Percentiles rank a stretch among this genome's conserved stretches.
phyloP scores from a whole-genome alignment of 2,329 filamentous ascomycete genomes.

The Coniochaeta sp. region DNA sequence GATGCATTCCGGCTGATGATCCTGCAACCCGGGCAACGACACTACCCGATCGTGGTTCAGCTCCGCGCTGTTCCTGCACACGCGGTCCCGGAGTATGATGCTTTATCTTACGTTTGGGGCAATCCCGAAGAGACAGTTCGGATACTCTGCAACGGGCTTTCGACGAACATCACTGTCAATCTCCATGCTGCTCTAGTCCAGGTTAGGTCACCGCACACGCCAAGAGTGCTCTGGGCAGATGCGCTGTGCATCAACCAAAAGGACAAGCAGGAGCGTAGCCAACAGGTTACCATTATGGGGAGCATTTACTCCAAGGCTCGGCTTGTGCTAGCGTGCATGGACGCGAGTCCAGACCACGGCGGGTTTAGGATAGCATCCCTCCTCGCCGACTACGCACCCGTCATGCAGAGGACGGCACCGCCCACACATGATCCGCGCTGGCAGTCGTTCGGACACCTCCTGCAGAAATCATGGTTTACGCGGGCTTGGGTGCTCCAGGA shows the following conservation, averaged over 20 bases:
- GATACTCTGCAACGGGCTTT: not conserved
- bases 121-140: not conserved
- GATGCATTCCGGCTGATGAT: not conserved
- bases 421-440: not conserved
- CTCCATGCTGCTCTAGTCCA: not conserved
- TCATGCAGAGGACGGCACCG: not conserved
- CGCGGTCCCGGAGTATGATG: not conserved
- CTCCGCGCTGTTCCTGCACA: not conserved
- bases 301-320: not conserved
- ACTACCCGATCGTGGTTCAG: not conserved
- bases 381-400: not conserved
- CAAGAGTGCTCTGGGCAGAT: not conserved
- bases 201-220: not conserved
- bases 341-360: not conserved
- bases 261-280: not conserved
- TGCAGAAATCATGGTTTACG: not conserved
- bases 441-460: not conserved
- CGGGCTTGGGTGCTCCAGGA: not conserved
- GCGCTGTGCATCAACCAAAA: constrained; percentile 1
- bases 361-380: not conserved
- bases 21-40: not conserved
- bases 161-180: not conserved
- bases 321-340: not conserved
- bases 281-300: not conserved
- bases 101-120: not conserved